Evolutionary conservation across 1,139 yeast species (phyloP), one percentile per base, ranked within the genome.

Genomic region (Magnusiomyces clavatus): DNA sequence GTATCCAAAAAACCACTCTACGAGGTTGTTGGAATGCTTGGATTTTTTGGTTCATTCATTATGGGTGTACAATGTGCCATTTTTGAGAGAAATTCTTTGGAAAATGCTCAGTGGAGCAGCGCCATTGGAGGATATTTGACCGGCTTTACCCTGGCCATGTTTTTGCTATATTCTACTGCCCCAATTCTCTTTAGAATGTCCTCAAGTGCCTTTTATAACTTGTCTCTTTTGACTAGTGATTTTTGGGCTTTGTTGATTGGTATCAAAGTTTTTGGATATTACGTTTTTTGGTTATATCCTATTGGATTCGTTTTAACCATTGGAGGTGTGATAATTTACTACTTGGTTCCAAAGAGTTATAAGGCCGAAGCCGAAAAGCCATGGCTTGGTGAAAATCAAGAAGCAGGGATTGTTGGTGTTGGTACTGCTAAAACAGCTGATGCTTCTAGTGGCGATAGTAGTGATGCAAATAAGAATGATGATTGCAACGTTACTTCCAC

Each of bases 201-300:
- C 10, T 69, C 75, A 6, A 76, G 76, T 12, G 75, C 76, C 13
- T 73, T 73, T 56, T 73, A 73, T 63, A 73, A 73, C 60, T 59
- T 73, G 52, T 70, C 74, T 24, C 55, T 72, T 40, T 63, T 73
- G 46, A 73, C 77, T 12, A 65, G 71, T 35, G 76, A 73, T 57
- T 73, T 73, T 61, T 73, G 77, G 77, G 69, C 75, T 8, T 56
- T 73, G 55, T 55, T 73, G 19, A 68, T 73, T 43, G 77, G 77
- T 14, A 63, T 70, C 49, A 60, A 66, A 52, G 74, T 73, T 12
- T 73, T 73, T 60, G 73, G 73, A 17, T 73, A 73, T 61, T 61
- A 62, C 39, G 74, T 73, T 1, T 72, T 57, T 63, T 73, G 77
- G 76, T 64, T 73, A 29, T 73, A 73, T 57, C 76, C 76, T 6